Conservation (phyloP, 148 eudicot genomes). For the Persicaria tinctoria region DNA sequence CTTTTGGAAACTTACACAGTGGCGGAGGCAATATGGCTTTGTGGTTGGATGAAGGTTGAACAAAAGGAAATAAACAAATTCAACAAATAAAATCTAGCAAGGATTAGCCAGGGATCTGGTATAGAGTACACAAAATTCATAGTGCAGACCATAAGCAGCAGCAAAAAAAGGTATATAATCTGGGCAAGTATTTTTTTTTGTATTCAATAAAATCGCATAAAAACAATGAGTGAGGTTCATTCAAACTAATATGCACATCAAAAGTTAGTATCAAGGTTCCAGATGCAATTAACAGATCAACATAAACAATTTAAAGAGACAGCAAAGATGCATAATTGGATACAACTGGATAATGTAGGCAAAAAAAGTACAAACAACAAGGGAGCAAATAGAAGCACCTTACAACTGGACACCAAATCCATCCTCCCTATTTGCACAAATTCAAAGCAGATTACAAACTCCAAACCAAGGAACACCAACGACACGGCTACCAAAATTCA, state of each 20-base stretch:
- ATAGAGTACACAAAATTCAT: too few species aligned
- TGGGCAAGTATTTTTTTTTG: too few species aligned
- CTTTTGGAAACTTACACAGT: too few species aligned
- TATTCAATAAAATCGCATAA: too few species aligned
- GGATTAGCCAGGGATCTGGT: too few species aligned
- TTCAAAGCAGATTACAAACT: background rate
- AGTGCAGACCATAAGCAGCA: too few species aligned
- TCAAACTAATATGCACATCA: background rate
- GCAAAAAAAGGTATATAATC: too few species aligned
- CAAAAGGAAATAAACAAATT: too few species aligned
- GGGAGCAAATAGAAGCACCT: conserved; percentile 31
- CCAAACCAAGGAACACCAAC: background rate
- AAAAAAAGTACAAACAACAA: background rate
- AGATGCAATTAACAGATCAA: background rate
- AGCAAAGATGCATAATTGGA: background rate
- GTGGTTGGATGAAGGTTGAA: too few species aligned
- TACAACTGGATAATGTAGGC: background rate
- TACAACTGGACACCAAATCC: conserved; percentile 76
- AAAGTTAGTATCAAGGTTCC: background rate
- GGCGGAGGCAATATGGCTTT: too few species aligned
- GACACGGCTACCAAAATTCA: conserved; percentile 9
- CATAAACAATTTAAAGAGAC: background rate
- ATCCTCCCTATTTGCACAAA: conserved; percentile 18
- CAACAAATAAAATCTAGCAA: too few species aligned
- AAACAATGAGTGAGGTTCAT: background rate